A percentile compares a stretch with the other conserved stretches of the same genome.
phyloP scores from a whole-genome alignment of 2,329 filamentous ascomycete genomes.

The Parastagonospora avenae region DNA sequence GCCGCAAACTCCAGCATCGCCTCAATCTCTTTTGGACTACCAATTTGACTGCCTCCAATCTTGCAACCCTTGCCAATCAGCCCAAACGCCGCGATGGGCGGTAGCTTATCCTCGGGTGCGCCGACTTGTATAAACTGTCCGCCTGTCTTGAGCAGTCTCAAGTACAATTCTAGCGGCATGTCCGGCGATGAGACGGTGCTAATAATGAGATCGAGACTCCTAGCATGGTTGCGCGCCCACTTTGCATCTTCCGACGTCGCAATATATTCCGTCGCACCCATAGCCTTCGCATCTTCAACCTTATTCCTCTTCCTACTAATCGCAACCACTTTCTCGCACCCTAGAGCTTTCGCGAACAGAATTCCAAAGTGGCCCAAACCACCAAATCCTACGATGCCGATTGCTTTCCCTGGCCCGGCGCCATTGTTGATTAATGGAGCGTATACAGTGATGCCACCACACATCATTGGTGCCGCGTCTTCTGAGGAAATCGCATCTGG shows the following conservation, averaged over 20 bases:
- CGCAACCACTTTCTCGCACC: constrained; percentile 69
- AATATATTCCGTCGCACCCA: constrained; percentile 72
- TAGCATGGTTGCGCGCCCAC: constrained; percentile 65
- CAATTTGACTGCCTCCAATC: constrained; percentile 54
- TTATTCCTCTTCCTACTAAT: constrained; percentile 67
- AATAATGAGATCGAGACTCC: constrained; percentile 65
- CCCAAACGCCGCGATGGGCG: constrained; percentile 61
- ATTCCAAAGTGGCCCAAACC: constrained; percentile 76
- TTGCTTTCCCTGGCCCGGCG: constrained; percentile 70
- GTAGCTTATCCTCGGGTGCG: constrained; percentile 64
- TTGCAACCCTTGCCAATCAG: constrained; percentile 62
- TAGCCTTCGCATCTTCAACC: constrained; percentile 62
- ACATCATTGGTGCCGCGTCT: constrained; percentile 72
- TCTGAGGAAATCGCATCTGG: constrained; percentile 56
- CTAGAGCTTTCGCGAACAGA: constrained; percentile 72
- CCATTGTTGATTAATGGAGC: constrained; percentile 70
- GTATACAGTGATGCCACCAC: constrained; percentile 77
- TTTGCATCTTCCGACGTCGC: constrained; percentile 41
- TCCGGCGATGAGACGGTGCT: constrained; percentile 62
- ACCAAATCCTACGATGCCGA: constrained; percentile 75
- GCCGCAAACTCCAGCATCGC: constrained; percentile 67
- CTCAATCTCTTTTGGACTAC: constrained; percentile 62
- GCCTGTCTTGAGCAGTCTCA: constrained; percentile 63
- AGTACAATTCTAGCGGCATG: constrained; percentile 68
- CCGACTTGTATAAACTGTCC: constrained; percentile 72